These are phyloP conservation scores for Endoconidiophora laricicola DNA, from an alignment of 2,329 filamentous ascomycete species.

Conservation along the genomic window DNA sequence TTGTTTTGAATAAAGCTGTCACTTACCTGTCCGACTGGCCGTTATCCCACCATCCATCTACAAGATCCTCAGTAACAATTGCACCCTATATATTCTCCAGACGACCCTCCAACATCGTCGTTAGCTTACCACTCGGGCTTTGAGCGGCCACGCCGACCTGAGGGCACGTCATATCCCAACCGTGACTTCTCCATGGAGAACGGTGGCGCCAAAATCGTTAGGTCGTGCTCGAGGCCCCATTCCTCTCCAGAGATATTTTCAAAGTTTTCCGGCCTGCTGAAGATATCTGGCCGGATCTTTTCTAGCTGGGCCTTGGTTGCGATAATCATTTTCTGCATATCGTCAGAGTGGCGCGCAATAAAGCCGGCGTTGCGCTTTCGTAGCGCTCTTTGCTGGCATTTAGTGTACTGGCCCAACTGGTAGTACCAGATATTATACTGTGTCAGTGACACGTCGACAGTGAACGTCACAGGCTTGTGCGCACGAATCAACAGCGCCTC, in stretches of 20 bases:
- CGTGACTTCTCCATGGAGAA: constrained; percentile 9
- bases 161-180: constrained; percentile 9
- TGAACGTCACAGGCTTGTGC: constrained; percentile 14
- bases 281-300: constrained; percentile 12
- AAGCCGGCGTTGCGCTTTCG: constrained; percentile 14
- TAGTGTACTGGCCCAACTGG: constrained; percentile 15
- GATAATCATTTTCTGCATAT: constrained; percentile 14
- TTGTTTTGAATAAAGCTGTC: too few relatives aligned
- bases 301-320: constrained; percentile 8
- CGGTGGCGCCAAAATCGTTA: constrained; percentile 10
- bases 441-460: constrained; percentile 17
- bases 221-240: constrained; percentile 9
- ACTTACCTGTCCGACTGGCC: too few relatives aligned
- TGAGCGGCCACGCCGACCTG: constrained; percentile 11
- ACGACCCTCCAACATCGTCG: too few relatives aligned
- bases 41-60: too few relatives aligned
- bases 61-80: too few relatives aligned
- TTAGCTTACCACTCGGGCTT: constrained; percentile 7
- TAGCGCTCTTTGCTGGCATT: constrained; percentile 12
- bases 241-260: constrained; percentile 12
- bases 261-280: constrained; percentile 10
- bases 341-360: constrained; percentile 14
- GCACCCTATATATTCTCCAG: too few relatives aligned
- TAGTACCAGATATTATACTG: constrained; percentile 19
- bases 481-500: constrained; percentile 15